Evolutionary conservation across 768 basidiomycete species (phyloP).

Genomic region (Russula virescens): DNA sequence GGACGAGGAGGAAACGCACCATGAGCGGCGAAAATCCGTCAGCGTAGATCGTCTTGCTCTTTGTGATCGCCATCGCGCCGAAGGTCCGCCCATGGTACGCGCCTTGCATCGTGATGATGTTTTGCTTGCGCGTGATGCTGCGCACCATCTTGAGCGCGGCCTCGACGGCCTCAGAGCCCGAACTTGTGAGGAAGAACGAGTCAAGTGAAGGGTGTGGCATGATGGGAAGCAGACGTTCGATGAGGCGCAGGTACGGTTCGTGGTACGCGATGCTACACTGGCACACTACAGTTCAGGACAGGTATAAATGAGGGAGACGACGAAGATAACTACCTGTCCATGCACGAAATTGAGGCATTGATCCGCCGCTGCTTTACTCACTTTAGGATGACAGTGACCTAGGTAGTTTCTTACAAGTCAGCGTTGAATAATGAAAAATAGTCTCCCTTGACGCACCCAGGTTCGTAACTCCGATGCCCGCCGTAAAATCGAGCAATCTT

Average conservation of each 20-base stretch:
- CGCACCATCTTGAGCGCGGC: constrained; percentile 86
- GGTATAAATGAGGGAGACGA: background rate
- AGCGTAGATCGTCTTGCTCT: constrained; percentile 88
- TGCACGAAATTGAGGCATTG: constrained; percentile 81
- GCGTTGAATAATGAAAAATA: background rate
- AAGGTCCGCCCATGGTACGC: constrained; percentile 91
- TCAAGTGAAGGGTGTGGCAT: constrained; percentile 91
- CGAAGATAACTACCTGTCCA: constrained; percentile 50
- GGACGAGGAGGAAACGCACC: constrained; percentile 40
- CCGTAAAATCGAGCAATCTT: constrained; percentile 23
- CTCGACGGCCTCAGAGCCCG: constrained; percentile 91
- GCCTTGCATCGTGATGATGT: constrained; percentile 90
- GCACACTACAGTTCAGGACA: background rate
- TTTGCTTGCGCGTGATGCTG: constrained; percentile 68
- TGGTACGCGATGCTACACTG: constrained; percentile 89
- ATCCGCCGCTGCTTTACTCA: constrained; percentile 83
- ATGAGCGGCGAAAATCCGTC: constrained; percentile 75
- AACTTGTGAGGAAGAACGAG: constrained; percentile 97
- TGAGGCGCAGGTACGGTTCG: constrained; percentile 79
- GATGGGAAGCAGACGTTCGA: constrained; percentile 75
- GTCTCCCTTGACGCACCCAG: constrained; percentile 4
- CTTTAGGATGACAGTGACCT: constrained; percentile 86
- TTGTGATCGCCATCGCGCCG: constrained; percentile 91
- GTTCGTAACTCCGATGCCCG: constrained; percentile 24
- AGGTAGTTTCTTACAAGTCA: background rate